A percentile compares a stretch with the other conserved stretches of the same genome.
phyloP scores from a whole-genome alignment of 306 rosid genomes.

The Vigna nakashimae region DNA sequence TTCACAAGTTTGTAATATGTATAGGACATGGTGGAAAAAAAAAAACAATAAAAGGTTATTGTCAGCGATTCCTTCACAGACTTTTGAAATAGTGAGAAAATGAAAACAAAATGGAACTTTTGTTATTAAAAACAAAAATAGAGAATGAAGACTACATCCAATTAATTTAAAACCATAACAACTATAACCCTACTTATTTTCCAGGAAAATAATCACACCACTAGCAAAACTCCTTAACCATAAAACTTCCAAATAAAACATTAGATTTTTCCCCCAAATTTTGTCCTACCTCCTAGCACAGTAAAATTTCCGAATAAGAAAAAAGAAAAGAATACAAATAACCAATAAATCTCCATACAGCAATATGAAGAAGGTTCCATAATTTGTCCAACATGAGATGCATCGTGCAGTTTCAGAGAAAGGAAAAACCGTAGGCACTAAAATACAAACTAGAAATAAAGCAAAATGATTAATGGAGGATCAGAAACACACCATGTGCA shows the following conservation, averaged over 20 bases:
- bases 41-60: not conserved
- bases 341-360: slow-evolving; percentile 31
- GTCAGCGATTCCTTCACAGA: not conserved
- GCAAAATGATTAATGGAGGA: slow-evolving; percentile 14
- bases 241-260: slow-evolving; percentile 16
- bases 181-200: slow-evolving; percentile 6
- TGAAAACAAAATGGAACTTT: not conserved
- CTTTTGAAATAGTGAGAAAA: not conserved
- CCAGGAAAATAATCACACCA: slow-evolving; percentile 18
- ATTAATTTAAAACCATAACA: slow-evolving; percentile 29
- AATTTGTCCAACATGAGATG: slow-evolving; percentile 18
- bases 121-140: not conserved
- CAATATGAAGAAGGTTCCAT: slow-evolving; percentile 8
- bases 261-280: not conserved
- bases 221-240: slow-evolving; percentile 16
- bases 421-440: slow-evolving; percentile 22
- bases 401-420: slow-evolving; percentile 20
- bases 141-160: not conserved
- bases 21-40: not conserved
- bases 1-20: not conserved
- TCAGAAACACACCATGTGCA: slow-evolving; percentile 69
- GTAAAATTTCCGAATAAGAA: slow-evolving; percentile 10
- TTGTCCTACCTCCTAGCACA: slow-evolving; percentile 9
- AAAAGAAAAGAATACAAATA: not conserved
- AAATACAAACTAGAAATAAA: slow-evolving; percentile 21